phyloP scores from a whole-genome alignment of 2,329 filamentous ascomycete species.

The Epicoccum sorghinum region DNA sequence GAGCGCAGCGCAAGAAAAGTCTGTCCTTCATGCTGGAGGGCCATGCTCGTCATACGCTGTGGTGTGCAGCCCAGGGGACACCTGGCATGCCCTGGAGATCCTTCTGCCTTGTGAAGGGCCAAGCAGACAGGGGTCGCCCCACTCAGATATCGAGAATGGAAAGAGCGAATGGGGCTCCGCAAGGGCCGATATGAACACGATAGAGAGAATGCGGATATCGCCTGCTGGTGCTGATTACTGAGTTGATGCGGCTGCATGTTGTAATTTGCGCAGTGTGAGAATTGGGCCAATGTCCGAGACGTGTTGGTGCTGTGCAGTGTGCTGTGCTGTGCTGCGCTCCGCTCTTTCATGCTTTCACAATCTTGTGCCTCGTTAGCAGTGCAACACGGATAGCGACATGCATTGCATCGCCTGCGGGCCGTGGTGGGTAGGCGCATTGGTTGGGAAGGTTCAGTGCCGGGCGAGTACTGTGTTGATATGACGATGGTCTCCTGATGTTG shows the following conservation, averaged over 20 bases:
- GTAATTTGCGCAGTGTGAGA: slow-evolving; percentile 16
- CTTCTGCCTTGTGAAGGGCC: slow-evolving; percentile 20
- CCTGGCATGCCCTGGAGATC: slow-evolving; percentile 10
- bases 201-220: slow-evolving; percentile 22
- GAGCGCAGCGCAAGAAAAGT: slow-evolving; percentile 1
- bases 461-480: slow-evolving; percentile 24
- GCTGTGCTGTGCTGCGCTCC: not conserved
- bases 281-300: not conserved
- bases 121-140: slow-evolving; percentile 32
- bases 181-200: slow-evolving; percentile 25
- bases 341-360: slow-evolving; percentile 10
- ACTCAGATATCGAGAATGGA: slow-evolving; percentile 20
- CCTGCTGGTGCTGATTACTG: slow-evolving; percentile 9
- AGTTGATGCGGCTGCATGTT: slow-evolving; percentile 1
- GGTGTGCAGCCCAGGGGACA: slow-evolving; percentile 22
- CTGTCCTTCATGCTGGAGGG: slow-evolving; percentile 4
- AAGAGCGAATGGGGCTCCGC: slow-evolving; percentile 29
- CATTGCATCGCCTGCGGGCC: slow-evolving; percentile 3
- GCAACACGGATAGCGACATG: slow-evolving; percentile 24
- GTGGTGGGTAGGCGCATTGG: slow-evolving; percentile 12
- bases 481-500: slow-evolving; percentile 21
- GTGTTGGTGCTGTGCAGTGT: not conserved
- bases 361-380: slow-evolving; percentile 23
- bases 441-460: slow-evolving; percentile 12
- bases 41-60: slow-evolving; percentile 25